A percentile compares a stretch with the other conserved stretches of the same genome.
Evolutionary conservation across 2,329 filamentous ascomycete genomes (phyloP).

Genomic region (Calonectria crousiana): DNA sequence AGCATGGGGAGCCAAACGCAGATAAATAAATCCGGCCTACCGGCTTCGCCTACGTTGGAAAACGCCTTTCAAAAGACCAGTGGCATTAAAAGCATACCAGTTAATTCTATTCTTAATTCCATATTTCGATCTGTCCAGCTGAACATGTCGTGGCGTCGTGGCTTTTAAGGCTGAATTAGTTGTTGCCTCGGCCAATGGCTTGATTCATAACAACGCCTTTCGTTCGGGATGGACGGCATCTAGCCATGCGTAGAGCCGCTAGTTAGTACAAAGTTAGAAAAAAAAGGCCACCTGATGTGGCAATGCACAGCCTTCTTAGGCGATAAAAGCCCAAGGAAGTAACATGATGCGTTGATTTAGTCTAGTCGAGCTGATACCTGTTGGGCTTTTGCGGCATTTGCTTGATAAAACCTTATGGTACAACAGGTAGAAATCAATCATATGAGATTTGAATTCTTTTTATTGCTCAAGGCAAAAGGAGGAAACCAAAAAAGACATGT

Average conservation of each 20-base stretch:
- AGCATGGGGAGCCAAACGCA: no score
- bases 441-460: neutral
- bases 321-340: neutral
- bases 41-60: neutral
- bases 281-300: neutral
- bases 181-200: neutral
- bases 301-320: neutral
- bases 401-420: neutral
- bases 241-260: neutral
- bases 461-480: neutral
- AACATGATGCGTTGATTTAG: neutral
- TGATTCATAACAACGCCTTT: neutral
- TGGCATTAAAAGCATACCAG: neutral
- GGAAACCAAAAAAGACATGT: neutral
- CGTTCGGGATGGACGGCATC: neutral
- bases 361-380: neutral
- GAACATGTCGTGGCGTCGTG: neutral
- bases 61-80: neutral
- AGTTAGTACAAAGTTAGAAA: neutral
- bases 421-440: neutral
- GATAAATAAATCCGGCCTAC: neutral
- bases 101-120: neutral
- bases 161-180: neutral
- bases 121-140: neutral
- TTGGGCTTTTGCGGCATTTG: neutral